These are phyloP conservation scores for Leishmania lainsoni DNA, from an alignment of 208 protist genomes.

Conservation along the genomic window DNA sequence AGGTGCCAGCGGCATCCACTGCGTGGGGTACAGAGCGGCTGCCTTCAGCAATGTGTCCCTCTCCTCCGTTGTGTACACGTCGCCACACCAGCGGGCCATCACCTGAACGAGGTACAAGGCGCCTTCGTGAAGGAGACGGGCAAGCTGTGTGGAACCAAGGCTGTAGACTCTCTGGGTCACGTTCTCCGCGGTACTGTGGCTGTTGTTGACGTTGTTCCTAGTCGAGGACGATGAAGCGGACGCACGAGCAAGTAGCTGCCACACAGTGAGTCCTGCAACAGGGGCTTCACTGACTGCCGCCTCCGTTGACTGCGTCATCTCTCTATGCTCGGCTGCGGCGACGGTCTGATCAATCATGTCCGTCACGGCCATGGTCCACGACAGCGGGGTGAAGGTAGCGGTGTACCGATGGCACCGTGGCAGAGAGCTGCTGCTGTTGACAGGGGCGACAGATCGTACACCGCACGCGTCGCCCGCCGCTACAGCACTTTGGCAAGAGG, in stretches of 20 bases:
- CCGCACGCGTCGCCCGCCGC: background rate
- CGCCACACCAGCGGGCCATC: constrained; percentile 25
- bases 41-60: constrained; percentile 26
- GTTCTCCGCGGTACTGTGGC: background rate
- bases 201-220: background rate
- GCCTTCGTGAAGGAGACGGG: constrained; percentile 18
- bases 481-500: background rate
- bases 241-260: constrained; percentile 19
- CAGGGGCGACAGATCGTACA: background rate
- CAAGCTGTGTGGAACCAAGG: constrained; percentile 21
- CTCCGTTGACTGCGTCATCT: background rate
- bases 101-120: constrained; percentile 29
- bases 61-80: constrained; percentile 14
- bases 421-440: background rate
- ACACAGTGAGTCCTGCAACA: constrained; percentile 20
- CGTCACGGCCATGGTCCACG: constrained; percentile 10
- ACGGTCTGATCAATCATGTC: constrained; percentile 11
- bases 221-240: background rate
- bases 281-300: background rate
- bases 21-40: constrained; percentile 21
- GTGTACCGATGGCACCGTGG: constrained; percentile 5
- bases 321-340: background rate
- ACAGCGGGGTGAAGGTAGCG: constrained; percentile 9
- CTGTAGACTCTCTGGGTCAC: constrained; percentile 14
- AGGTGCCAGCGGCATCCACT: constrained; percentile 23